Evolutionary conservation across 495 filamentous ascomycete genomes (phyloP).

Genomic region (Cercophora newfieldiana): DNA sequence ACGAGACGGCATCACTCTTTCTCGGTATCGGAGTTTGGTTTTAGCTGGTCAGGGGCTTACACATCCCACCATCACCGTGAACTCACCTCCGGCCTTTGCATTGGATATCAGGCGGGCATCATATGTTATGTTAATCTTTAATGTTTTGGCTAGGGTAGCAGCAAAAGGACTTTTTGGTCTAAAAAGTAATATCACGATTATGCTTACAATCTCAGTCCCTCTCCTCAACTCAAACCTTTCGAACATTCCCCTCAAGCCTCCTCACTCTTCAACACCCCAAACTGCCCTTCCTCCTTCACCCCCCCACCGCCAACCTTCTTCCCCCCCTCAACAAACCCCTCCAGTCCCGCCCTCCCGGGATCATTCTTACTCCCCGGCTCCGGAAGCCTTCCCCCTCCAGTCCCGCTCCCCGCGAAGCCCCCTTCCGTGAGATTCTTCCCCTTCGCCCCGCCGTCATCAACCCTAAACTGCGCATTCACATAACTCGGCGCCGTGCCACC

Average conservation of each 20-base stretch:
- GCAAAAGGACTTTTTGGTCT: not conserved
- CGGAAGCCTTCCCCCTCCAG: conserved; percentile 32
- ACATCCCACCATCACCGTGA: not conserved
- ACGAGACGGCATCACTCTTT: not conserved
- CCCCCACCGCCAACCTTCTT: conserved; percentile 18
- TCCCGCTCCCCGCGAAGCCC: conserved; percentile 35
- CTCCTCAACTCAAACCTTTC: not conserved
- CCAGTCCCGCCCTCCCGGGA: conserved; percentile 33
- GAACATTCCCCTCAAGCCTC: conserved; percentile 25
- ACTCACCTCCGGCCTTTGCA: not conserved
- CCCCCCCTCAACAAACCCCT: conserved; percentile 22
- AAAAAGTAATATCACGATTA: not conserved
- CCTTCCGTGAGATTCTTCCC: conserved; percentile 45
- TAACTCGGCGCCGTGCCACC: conserved; percentile 37
- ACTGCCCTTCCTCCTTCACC: conserved; percentile 1
- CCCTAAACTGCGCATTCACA: conserved; percentile 25
- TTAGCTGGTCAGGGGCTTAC: not conserved
- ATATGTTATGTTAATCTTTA: conserved; percentile 16
- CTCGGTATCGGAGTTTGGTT: not conserved
- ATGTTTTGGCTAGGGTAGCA: not conserved
- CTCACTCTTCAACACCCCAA: conserved; percentile 8
- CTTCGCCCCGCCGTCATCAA: conserved; percentile 32
- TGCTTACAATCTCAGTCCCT: not conserved
- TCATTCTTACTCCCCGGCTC: conserved; percentile 43
- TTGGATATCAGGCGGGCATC: conserved; percentile 6